Evolutionary conservation across 2,329 filamentous ascomycete genomes (phyloP).

Genomic region (Alternaria gansuensis): DNA sequence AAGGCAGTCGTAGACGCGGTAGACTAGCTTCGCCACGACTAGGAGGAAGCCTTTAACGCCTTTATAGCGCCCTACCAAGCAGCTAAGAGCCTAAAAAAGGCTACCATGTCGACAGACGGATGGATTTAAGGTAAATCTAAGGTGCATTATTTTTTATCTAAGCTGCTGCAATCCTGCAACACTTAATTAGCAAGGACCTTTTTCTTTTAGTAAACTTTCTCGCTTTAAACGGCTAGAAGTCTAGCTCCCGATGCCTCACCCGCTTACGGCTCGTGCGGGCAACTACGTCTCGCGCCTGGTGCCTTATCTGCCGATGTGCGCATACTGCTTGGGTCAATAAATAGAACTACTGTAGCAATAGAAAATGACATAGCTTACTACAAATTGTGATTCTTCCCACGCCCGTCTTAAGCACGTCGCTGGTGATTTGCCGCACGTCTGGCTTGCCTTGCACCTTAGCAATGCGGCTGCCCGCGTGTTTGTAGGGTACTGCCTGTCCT

Average conservation of each 20-base stretch:
- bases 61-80: conserved; percentile 24
- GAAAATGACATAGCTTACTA: conserved; percentile 20
- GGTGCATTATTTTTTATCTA: conserved; percentile 6
- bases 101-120: conserved; percentile 12
- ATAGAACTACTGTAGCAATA: conserved; percentile 10
- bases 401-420: conserved; percentile 17
- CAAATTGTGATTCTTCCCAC: conserved; percentile 24
- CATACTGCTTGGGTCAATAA: conserved; percentile 20
- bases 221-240: conserved; percentile 24
- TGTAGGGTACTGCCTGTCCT: conserved; percentile 15
- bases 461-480: conserved; percentile 13
- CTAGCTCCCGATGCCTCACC: conserved; percentile 21
- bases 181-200: conserved; percentile 15
- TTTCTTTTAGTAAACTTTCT: conserved; percentile 5
- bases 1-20: conserved; percentile 16
- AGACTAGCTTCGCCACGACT: conserved; percentile 8
- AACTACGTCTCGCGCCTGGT: conserved; percentile 13
- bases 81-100: conserved; percentile 6
- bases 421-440: conserved; percentile 23
- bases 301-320: conserved; percentile 17
- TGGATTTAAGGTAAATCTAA: too few relatives aligned
- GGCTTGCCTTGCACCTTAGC: conserved; percentile 19
- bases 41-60: conserved; percentile 21
- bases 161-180: conserved; percentile 9
- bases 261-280: conserved; percentile 15